Conservation (phyloP, 177 flowering plant genomes). For the Vitis hybrid region DNA sequence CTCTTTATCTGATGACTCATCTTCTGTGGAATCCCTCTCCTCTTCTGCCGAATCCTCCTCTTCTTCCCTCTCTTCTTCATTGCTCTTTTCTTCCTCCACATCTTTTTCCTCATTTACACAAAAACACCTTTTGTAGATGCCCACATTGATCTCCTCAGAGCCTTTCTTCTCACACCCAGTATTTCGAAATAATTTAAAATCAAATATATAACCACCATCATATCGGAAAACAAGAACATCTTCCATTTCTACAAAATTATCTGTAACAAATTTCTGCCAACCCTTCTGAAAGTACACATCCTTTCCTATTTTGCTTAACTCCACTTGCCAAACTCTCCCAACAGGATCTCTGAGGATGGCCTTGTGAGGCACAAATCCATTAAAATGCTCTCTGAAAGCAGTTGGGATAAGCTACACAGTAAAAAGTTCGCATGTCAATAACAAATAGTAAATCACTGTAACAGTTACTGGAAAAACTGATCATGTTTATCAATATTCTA, state of each 20-base stretch:
- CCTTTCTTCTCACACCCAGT: slow-evolving; percentile 19
- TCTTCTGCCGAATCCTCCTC: neutral
- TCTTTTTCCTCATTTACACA: neutral
- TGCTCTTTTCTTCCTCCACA: neutral
- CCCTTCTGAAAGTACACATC: slow-evolving; percentile 16
- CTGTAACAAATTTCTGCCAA: slow-evolving; percentile 20
- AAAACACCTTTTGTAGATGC: too few relatives aligned
- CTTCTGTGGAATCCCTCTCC: neutral
- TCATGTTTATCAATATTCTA: neutral
- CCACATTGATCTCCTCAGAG: neutral
- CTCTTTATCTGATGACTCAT: too few relatives aligned
- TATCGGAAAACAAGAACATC: slow-evolving; percentile 22
- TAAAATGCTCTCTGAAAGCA: neutral
- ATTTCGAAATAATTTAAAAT: slow-evolving; percentile 16
- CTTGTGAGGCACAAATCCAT: neutral
- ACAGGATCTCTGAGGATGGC: slow-evolving; percentile 2
- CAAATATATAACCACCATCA: slow-evolving; percentile 10
- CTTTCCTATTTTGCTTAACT: neutral
- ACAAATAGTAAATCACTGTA: neutral
- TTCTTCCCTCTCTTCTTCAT: neutral
- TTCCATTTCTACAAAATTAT: slow-evolving; percentile 11
- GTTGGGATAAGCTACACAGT: slow-evolving; percentile 2
- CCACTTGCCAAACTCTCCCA: slow-evolving; percentile 15
- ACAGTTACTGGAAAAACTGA: neutral
- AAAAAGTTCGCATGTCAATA: neutral